A percentile compares a stretch with the other conserved stretches of the same genome.
These are phyloP conservation scores for Multifurca ochricompacta DNA, from an alignment of 768 basidiomycete genomes.

Conservation along the genomic window DNA sequence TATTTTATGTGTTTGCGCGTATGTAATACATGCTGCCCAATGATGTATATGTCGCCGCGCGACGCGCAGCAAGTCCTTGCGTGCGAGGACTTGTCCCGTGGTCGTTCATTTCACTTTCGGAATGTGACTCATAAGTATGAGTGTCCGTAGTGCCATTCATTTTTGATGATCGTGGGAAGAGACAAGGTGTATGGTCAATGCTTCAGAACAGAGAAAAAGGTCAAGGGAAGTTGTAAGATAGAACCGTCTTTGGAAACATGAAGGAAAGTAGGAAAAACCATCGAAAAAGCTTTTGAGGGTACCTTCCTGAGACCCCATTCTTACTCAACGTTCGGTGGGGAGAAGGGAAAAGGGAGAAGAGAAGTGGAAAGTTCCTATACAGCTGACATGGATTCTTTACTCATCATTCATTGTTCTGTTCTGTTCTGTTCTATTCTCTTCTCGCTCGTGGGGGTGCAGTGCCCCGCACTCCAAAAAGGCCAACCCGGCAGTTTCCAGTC, in stretches of 20 bases:
- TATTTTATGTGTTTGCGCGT: constrained; percentile 26
- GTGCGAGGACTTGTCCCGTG: constrained; percentile 62
- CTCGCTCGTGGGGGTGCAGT: too few species aligned
- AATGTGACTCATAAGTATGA: background rate
- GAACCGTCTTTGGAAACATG: background rate
- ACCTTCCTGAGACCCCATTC: background rate
- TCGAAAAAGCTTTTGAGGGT: constrained; percentile 10
- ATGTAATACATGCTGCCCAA: constrained; percentile 32
- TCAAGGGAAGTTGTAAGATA: background rate
- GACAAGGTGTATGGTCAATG: background rate
- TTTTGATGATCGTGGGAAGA: background rate
- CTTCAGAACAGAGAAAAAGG: background rate
- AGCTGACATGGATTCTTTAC: too few species aligned
- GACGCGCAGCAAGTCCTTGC: constrained; percentile 72
- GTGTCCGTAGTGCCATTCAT: background rate
- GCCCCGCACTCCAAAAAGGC: too few species aligned
- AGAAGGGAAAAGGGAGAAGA: too few species aligned
- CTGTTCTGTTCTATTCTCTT: too few species aligned
- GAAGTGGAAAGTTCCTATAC: too few species aligned
- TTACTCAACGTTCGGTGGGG: too few species aligned
- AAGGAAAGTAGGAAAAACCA: background rate
- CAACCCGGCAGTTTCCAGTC: too few species aligned
- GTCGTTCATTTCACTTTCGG: constrained; percentile 36
- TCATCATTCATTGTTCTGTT: too few species aligned
- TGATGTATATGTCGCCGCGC: constrained; percentile 69